A percentile compares a stretch with the other conserved stretches of the same genome.
phyloP scores from a whole-genome alignment of 345 rosid species.

The Bretschneidera sinensis region DNA sequence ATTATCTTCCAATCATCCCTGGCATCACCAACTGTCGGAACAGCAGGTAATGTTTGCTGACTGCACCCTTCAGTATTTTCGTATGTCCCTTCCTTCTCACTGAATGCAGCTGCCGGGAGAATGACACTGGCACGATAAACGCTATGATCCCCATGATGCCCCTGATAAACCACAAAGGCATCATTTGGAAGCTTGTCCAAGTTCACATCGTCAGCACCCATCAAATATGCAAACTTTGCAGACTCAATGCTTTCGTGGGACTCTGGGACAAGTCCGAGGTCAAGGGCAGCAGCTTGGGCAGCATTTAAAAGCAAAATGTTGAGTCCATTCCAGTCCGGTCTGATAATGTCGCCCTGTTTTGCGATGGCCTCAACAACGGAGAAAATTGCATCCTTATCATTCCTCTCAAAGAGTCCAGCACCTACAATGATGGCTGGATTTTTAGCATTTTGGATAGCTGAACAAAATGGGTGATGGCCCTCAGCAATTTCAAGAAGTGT shows the following conservation, averaged over 20 bases:
- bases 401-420: conserved; percentile 79
- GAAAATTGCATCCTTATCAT: conserved; percentile 74
- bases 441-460: conserved; percentile 65
- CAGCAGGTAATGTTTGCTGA: conserved; percentile 93
- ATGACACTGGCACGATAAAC: conserved; percentile 91
- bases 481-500: conserved; percentile 72
- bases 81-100: conserved; percentile 92
- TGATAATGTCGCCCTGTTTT: conserved; percentile 57
- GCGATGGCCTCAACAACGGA: conserved; percentile 71
- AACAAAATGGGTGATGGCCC: conserved; percentile 72
- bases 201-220: conserved; percentile 95
- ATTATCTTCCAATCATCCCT: conserved; percentile 98
- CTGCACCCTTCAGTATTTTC: conserved; percentile 90
- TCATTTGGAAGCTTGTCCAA: conserved; percentile 76
- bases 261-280: conserved; percentile 90
- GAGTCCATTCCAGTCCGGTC: conserved; percentile 95
- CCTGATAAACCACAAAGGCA: conserved; percentile 94
- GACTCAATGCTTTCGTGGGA: conserved; percentile 60
- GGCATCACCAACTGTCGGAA: conserved; percentile 96
- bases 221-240: conserved; percentile 81
- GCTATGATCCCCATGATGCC: conserved; percentile 89
- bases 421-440: conserved; percentile 90
- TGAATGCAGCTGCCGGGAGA: conserved; percentile 87
- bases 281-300: conserved; percentile 97
- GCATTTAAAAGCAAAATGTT: conserved; percentile 84